Percentiles rank a stretch among this genome's conserved stretches.
Evolutionary conservation across 768 basidiomycete species (phyloP).

Genomic region (Leucosporidium creatinivorum): DNA sequence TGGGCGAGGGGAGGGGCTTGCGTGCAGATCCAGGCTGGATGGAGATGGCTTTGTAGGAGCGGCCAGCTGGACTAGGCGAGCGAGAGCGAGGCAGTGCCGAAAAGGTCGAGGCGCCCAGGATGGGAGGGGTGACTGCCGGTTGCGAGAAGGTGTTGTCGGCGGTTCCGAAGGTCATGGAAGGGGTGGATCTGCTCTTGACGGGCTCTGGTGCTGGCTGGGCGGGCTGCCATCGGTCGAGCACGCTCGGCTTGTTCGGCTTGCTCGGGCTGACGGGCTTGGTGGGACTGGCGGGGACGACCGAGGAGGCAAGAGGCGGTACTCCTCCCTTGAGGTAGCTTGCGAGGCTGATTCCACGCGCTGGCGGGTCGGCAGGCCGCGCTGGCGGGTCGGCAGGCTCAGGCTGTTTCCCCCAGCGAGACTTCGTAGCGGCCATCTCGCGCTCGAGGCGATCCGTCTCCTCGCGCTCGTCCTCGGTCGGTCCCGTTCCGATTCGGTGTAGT

Average conservation of each 20-base stretch:
- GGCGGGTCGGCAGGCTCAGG: not conserved
- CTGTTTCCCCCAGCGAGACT: conserved; percentile 12
- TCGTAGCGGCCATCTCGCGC: conserved; percentile 22
- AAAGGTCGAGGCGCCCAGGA: too few relatives aligned
- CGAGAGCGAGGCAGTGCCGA: not conserved
- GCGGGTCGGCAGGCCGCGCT: not conserved
- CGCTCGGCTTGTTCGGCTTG: too few relatives aligned
- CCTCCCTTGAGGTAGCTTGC: conserved; percentile 17
- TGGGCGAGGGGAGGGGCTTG: not conserved
- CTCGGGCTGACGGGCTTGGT: too few relatives aligned
- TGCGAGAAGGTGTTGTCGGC: too few relatives aligned
- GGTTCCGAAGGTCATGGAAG: too few relatives aligned
- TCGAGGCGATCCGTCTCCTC: conserved; percentile 25
- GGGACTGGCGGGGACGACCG: too few relatives aligned
- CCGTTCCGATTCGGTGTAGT: conserved; percentile 13
- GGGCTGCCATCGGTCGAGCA: too few relatives aligned
- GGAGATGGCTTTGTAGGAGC: not conserved
- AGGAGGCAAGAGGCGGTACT: too few relatives aligned
- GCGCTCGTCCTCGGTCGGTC: conserved; percentile 19
- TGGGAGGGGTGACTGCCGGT: too few relatives aligned
- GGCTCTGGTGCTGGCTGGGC: too few relatives aligned
- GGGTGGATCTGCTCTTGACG: too few relatives aligned
- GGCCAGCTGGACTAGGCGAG: not conserved
- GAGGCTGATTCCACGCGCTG: conserved; percentile 7
- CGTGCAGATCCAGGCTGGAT: not conserved